Evolutionary conservation across 2,329 filamentous ascomycete species (phyloP), one percentile per base, ranked within the genome.

Genomic region (Neophaeococcomyces mojaviensis): DNA sequence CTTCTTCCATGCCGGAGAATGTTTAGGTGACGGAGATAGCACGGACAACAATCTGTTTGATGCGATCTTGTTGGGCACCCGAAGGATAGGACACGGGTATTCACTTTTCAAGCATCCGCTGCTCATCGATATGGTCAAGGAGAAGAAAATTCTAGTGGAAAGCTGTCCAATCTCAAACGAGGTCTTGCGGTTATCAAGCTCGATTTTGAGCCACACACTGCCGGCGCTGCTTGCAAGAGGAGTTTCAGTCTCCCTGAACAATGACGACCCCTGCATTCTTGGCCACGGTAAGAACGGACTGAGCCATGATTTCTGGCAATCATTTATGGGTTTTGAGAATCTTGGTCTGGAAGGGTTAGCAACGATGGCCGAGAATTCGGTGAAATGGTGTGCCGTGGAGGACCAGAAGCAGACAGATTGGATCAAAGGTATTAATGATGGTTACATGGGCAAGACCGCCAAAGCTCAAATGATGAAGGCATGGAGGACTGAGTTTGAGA

Each of bases 1-100:
- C 70, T 94, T 94, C 71, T 94, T 97, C 70, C 89, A 96, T 63
- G 89, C 90, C 0, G 90, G 89, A 53, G 89, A 96, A 66, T 87
- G 81, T 28, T 78, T 94, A 1, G 88, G 87, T 13, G 81, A 86
- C 49, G 88, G 88, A 22, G 82, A 81, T 55, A 74, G 72, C 16
- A 83, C 84, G 0, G 89, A 96, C 59, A 71, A 79, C 52, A 96
- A 96, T 64, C 75, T 97, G 2, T 95, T 88, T 62, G 89, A 96
- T 62, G 88, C 88, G 1, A 76, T 97, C 12, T 69, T 96, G 7
- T 76, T 97, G 4, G 89, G 88, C 2, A 90, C 88, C 0, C 74
- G 90, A 44, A 79, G 92, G 49, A 94, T 98, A 50, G 90, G 90
- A 1, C 88, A 96, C 61, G 88, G 81, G 1, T 92, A 88, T 64